phyloP scores from a whole-genome alignment of 306 rosid species.

The Cercis canadensis region DNA sequence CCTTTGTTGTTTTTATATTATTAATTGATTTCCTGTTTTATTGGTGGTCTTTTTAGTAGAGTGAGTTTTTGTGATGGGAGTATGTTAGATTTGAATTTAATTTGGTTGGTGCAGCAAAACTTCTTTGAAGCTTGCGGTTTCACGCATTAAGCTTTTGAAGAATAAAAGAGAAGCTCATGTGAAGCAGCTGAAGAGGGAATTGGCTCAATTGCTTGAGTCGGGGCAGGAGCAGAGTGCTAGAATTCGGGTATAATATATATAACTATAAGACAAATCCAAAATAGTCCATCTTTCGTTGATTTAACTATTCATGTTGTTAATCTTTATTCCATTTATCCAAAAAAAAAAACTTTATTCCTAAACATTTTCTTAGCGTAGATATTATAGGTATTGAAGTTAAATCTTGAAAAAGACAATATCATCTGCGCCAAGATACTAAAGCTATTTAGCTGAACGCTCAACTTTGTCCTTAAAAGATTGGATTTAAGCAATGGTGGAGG shows the following conservation, averaged over 20 bases:
- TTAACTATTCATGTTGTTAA: not conserved
- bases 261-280: not conserved
- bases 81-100: slow-evolving; percentile 21
- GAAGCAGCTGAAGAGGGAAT: slow-evolving; percentile 73
- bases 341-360: no score
- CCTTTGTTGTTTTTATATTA: not conserved
- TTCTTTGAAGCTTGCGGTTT: slow-evolving; percentile 78
- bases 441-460: no score
- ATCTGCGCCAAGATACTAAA: no score
- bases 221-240: slow-evolving; percentile 90
- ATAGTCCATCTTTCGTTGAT: not conserved
- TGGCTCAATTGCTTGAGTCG: slow-evolving; percentile 79
- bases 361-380: no score
- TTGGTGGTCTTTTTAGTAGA: slow-evolving; percentile 9
- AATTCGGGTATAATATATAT: slow-evolving; percentile 59
- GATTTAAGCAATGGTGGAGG: no score
- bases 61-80: not conserved
- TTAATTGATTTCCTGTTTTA: slow-evolving; percentile 19
- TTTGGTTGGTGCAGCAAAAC: slow-evolving; percentile 78
- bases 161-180: slow-evolving; percentile 80
- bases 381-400: no score
- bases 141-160: slow-evolving; percentile 84
- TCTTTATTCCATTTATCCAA: no score
- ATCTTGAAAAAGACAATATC: no score
- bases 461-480: no score